Conservation (phyloP, 2,329 filamentous ascomycete species). For the Pseudocercospora fijiensis region DNA sequence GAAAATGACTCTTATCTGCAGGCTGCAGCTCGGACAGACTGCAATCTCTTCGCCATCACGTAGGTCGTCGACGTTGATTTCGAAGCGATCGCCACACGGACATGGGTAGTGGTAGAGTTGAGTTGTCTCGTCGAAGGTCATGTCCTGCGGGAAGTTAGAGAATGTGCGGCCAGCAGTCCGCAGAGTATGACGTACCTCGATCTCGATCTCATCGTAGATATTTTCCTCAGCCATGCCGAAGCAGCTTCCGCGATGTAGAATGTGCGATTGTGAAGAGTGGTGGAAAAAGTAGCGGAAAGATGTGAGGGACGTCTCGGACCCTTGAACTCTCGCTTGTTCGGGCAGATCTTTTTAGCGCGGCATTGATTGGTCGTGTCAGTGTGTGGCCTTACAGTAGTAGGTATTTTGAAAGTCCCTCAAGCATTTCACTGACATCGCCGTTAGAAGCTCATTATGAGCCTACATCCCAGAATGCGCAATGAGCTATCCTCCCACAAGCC, state of each 20-base stretch:
- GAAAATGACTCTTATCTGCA: slow-evolving; percentile 95
- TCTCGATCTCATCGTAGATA: slow-evolving; percentile 97
- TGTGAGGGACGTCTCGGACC: background rate
- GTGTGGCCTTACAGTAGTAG: background rate
- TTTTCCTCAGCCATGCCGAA: slow-evolving; percentile 33
- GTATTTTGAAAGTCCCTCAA: background rate
- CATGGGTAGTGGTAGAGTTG: slow-evolving; percentile 96
- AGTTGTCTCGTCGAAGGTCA: slow-evolving; percentile 79
- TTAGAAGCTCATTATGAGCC: background rate
- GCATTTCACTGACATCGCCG: background rate
- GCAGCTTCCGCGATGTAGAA: background rate
- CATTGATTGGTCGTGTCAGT: background rate
- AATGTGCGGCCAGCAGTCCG: background rate
- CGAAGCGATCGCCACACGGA: slow-evolving; percentile 94
- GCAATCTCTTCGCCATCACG: slow-evolving; percentile 88
- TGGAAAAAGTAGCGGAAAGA: background rate
- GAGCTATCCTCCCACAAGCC: slow-evolving; percentile 15
- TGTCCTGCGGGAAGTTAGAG: slow-evolving; percentile 58
- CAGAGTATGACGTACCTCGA: slow-evolving; percentile 56
- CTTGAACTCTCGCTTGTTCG: background rate
- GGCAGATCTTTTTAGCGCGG: slow-evolving; percentile 5
- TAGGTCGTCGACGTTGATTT: slow-evolving; percentile 81
- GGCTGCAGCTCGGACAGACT: slow-evolving; percentile 94
- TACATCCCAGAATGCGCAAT: background rate
- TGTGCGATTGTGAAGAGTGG: background rate